Evolutionary conservation across 2,329 filamentous ascomycete genomes (phyloP).

Genomic region (Aspergillus unguis): DNA sequence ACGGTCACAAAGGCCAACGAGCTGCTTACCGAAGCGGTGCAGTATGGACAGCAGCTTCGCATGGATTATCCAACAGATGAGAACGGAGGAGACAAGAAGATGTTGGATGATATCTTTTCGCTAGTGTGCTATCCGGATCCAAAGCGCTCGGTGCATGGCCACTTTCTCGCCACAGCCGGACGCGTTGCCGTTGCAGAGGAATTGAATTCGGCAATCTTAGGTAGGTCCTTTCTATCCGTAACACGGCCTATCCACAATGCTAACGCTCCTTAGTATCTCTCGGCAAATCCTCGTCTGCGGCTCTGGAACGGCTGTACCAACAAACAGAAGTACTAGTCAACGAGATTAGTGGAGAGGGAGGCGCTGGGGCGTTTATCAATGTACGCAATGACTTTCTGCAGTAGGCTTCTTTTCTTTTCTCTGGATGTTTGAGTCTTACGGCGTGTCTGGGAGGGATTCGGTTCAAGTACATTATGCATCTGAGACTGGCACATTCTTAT

Average conservation of each 20-base stretch:
- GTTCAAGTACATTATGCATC: slow-evolving; percentile 10
- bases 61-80: slow-evolving; percentile 72
- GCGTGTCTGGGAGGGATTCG: slow-evolving; percentile 5
- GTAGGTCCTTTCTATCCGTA: slow-evolving; percentile 45
- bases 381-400: slow-evolving; percentile 52
- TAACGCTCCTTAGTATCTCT: slow-evolving; percentile 65
- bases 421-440: slow-evolving; percentile 27
- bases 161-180: slow-evolving; percentile 72
- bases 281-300: slow-evolving; percentile 82
- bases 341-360: slow-evolving; percentile 73
- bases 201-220: slow-evolving; percentile 85
- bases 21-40: slow-evolving; percentile 66
- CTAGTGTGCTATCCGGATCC: slow-evolving; percentile 84
- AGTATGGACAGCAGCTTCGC: slow-evolving; percentile 75
- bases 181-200: slow-evolving; percentile 82
- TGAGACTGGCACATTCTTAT: slow-evolving; percentile 10
- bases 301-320: slow-evolving; percentile 78
- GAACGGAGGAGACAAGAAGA: slow-evolving; percentile 66
- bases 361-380: slow-evolving; percentile 79
- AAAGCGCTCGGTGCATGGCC: slow-evolving; percentile 69
- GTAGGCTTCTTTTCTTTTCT: slow-evolving; percentile 18
- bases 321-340: slow-evolving; percentile 85
- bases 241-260: neutral
- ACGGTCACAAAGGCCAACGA: slow-evolving; percentile 40
- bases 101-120: slow-evolving; percentile 80